Evolutionary conservation across 352 stramenopile species (phyloP).

Genomic region (Globisporangium mamillatum): DNA sequence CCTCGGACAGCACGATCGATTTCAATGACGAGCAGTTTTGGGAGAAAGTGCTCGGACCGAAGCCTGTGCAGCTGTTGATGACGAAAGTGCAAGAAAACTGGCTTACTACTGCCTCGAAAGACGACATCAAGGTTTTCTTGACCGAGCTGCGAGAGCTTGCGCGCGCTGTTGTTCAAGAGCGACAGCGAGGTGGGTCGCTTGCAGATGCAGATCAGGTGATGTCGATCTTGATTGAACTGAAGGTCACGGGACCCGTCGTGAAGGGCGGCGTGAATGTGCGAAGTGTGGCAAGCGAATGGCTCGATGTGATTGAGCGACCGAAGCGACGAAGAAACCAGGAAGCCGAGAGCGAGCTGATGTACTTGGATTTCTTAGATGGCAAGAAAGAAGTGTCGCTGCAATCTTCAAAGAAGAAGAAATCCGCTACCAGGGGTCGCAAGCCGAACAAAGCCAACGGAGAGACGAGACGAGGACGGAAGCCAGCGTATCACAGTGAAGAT

Average conservation of each 20-base stretch:
- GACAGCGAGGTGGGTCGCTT: conserved; percentile 79
- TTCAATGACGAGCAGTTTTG: conserved; percentile 91
- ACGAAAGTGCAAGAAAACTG: conserved; percentile 86
- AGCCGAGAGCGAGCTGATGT: conserved; percentile 82
- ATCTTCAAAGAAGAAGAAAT: conserved; percentile 32
- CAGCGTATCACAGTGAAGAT: conserved; percentile 45
- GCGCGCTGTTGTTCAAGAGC: conserved; percentile 79
- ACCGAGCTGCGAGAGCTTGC: conserved; percentile 72
- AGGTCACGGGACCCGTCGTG: conserved; percentile 77
- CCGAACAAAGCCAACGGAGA: conserved; percentile 35
- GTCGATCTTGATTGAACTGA: conserved; percentile 86
- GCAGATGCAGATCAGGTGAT: conserved; percentile 83
- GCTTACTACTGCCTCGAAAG: conserved; percentile 63
- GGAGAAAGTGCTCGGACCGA: conserved; percentile 88
- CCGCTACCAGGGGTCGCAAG: conserved; percentile 28
- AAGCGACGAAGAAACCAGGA: conserved; percentile 85
- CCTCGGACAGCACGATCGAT: conserved; percentile 85
- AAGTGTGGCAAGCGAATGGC: conserved; percentile 70
- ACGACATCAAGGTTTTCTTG: conserved; percentile 85
- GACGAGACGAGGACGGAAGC: conserved; percentile 29
- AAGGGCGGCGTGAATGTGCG: conserved; percentile 78
- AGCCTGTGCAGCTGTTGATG: conserved; percentile 84
- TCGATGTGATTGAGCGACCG: conserved; percentile 85
- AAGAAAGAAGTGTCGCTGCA: conserved; percentile 44
- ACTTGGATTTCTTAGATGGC: conserved; percentile 81